A percentile compares a stretch with the other conserved stretches of the same genome.
These are phyloP conservation scores for Coemansia sp. DNA, from an alignment of 192 early-diverging fungal genomes.

Conservation along the genomic window DNA sequence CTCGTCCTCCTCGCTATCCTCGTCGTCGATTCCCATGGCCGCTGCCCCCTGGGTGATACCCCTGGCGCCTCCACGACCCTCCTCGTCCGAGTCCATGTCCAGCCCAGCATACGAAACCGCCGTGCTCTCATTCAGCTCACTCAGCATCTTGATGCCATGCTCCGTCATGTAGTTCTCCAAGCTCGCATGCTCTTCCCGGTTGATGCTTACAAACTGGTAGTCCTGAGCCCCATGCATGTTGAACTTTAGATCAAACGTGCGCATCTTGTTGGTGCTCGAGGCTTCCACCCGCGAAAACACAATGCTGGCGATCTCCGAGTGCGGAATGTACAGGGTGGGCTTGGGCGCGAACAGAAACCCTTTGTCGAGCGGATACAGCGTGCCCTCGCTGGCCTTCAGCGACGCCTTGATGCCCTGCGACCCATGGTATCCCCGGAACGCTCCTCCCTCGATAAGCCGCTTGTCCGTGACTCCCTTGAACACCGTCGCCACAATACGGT, in stretches of 20 bases:
- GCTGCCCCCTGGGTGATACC: slow-evolving; percentile 5
- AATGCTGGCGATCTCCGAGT: slow-evolving; percentile 78
- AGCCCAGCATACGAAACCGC: slow-evolving; percentile 42
- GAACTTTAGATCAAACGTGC: slow-evolving; percentile 94
- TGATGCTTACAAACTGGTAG: slow-evolving; percentile 84
- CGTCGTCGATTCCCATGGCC: slow-evolving; percentile 54
- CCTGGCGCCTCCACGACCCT: neutral
- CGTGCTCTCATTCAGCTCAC: slow-evolving; percentile 61
- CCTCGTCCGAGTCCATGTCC: slow-evolving; percentile 32
- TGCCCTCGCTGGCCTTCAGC: slow-evolving; percentile 95
- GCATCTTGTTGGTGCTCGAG: slow-evolving; percentile 53
- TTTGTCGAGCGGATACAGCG: slow-evolving; percentile 90
- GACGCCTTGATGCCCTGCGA: slow-evolving; percentile 88
- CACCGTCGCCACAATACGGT: slow-evolving; percentile 80
- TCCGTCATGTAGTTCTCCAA: slow-evolving; percentile 78
- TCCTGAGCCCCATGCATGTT: slow-evolving; percentile 76
- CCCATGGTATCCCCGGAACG: slow-evolving; percentile 68
- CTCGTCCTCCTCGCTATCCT: slow-evolving; percentile 78
- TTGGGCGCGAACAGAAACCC: slow-evolving; percentile 94
- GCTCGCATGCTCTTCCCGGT: slow-evolving; percentile 82
- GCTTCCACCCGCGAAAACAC: slow-evolving; percentile 80
- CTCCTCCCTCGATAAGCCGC: slow-evolving; percentile 68
- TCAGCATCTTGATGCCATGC: slow-evolving; percentile 81
- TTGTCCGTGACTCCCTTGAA: slow-evolving; percentile 80
- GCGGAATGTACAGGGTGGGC: slow-evolving; percentile 84